Conservation (phyloP, 331 rosid species). For the Dryas integrifolia region DNA sequence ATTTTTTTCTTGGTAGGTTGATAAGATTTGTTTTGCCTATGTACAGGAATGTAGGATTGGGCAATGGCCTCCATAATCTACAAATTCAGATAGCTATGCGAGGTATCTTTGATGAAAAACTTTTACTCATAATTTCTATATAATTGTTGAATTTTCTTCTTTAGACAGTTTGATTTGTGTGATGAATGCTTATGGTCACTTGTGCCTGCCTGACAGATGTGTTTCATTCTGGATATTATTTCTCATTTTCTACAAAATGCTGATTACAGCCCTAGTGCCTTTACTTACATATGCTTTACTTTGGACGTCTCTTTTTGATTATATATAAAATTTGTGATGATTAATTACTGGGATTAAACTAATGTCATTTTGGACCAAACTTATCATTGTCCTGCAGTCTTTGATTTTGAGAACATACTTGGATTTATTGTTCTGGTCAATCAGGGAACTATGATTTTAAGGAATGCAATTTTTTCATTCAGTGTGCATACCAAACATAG, state of each 20-base stretch:
- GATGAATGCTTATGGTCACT: constrained; percentile 13
- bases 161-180: constrained; percentile 7
- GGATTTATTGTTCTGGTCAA: not conserved
- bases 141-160: constrained; percentile 18
- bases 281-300: not conserved
- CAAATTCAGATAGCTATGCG: constrained; percentile 84
- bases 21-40: constrained; percentile 15
- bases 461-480: not conserved
- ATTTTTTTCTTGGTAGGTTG: constrained; percentile 8
- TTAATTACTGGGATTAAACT: not conserved
- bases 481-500: constrained; percentile 18
- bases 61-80: constrained; percentile 75
- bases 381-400: not conserved
- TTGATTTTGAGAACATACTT: not conserved
- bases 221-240: not conserved
- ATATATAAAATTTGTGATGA: not conserved
- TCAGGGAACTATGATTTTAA: not conserved
- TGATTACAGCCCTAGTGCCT: not conserved
- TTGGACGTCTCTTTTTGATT: not conserved
- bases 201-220: not conserved
- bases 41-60: constrained; percentile 75
- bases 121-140: not conserved
- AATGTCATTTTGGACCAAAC: not conserved
- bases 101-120: constrained; percentile 45
- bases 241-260: not conserved